Evolutionary conservation across 495 filamentous ascomycete species (phyloP), one percentile per base, ranked within the genome.

Genomic region (Trichoderma asperelloides): DNA sequence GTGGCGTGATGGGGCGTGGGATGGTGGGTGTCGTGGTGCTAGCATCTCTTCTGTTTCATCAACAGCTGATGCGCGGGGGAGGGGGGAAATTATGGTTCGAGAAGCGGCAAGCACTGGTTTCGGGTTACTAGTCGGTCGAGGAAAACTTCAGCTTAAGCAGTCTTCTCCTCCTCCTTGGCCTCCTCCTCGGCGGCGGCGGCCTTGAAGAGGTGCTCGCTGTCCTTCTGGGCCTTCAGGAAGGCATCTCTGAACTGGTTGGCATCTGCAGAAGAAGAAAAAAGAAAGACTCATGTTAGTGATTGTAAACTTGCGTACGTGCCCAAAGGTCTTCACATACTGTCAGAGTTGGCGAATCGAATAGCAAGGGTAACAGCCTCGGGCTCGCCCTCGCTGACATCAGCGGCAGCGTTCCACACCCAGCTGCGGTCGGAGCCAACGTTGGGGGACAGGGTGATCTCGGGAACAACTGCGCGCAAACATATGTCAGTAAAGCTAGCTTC

Each of bases 371-470:
- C 88, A 41, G 94, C 91, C 84, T 98, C 96, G 39, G 96, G 91
- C 80, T 97, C 94, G 67, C 95, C 96, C 82, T 99, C 96, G 73
- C 91, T 96, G 69, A 98, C 95, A 84, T 99, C 96, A 63, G 95
- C 96, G 68, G 91, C 88, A 67, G 93, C 95, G 76, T 96, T 98
- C 96, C 96, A 99, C 69, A 99, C 95, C 96, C 96, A 99, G 82
- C 89, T 93, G 76, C 96, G 89, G 82, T 99, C 96, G 74, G 89
- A 93, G 69, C 96, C 96, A 69, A 98, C 93, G 78, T 98, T 98
- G 75, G 95, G 91, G 68, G 89, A 93, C 69, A 99, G 89, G 82
- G 93, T 97, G 96, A 99, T 99, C 75, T 97, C 95, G 37, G 96
- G 95, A 65, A 97, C 92, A 73, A 99, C 93, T 97, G 39, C 12